Evolutionary conservation across 305 asterid genomes (phyloP), one percentile per base, ranked within the genome.

Genomic region (Petunia hybrid): DNA sequence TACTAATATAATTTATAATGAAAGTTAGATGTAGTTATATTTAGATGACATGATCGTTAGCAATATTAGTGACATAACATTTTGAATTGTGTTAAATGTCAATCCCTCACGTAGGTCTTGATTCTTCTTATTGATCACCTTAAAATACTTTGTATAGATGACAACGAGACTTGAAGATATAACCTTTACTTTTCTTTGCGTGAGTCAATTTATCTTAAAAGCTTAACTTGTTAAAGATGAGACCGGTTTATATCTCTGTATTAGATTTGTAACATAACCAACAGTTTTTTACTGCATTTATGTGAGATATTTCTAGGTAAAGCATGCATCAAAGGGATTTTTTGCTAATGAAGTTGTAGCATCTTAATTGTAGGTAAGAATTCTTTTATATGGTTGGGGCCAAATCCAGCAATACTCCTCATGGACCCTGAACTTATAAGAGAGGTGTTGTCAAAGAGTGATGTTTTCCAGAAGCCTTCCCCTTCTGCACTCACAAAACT

Each of bases 371-470:
- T 81, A 91, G 92, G 95, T 46, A 70, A 88, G 43, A 88, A 87
- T 43, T 82, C 84, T 13, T 90, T 89, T 73, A 35, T 86, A 31
- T 90, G 96, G 94, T 61, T 88, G 3, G 92, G 94, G 1, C 73
- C 94, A 12, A 83, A 53, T 2, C 94, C 93, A 12, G 85, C 83
- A 12, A 6, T 90, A 82, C 60, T 69, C 59, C 67, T 89, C 10
- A 65, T 70, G 3, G 91, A 91, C 22, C 92, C 97, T 2, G 80
- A 85, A 76, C 83, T 85, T 0, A 40, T 92, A 76, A 90, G 81
- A 80, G 94, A 90, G 85, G 84, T 90, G 60, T 82, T 92, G n/a
- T 61, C 86, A 0, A 86, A 80, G 22, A 82, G 85, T 0, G 75
- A 84, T 22, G 13, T 85, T 51, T 92, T 77, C 71, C 90, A 83